Base-by-base conservation (phyloP, 345 rosid genomes). In the Syzygium jambos region DNA sequence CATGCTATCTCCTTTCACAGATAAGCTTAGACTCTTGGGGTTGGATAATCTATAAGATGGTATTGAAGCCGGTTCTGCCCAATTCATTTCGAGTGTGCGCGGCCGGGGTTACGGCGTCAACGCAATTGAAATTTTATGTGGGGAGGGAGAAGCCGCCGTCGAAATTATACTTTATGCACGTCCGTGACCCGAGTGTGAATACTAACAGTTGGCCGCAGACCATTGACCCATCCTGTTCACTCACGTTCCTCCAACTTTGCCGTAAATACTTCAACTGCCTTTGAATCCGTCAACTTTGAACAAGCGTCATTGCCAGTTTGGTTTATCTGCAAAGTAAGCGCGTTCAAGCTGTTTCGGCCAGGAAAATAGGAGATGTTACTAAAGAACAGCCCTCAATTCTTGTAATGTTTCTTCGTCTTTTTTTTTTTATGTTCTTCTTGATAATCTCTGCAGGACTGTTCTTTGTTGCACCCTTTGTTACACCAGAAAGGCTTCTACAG, bases 31-130 rank as follows among this genome's bases (percentile, higher is more conserved):
- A 73, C 7, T 38, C 34, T 9, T 73, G 23, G 1, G 49, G 22
- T 73, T 73, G 13, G 21, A 73, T 34, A 73, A 19, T 73, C 14
- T 10, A 73, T 10, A 73, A 73, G 1, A 73, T 1, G 4, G 80
- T 4, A 68, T 19, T 3, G 9, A 11, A 73, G 4, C 0, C 5
- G 1, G 6, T 7, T 65, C 0, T 34, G 0, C 16, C 11, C 0
- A 19, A 34, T 19, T 73, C 80, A 19, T 34, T 68, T 19, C 1
- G 25, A 34, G 25, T 61, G 73, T n/a, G 30, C 46, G 46, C 46
- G 46, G 46, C 7, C 7, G 46, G 46, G 46, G 46, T 6, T 41
- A 43, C 7, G 6, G 7, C 46, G 7, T 43, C 46, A 43, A 43
- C 63, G 29, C 63, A 57, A 23, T n/a, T 30, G 78, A 68, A 30